Percentiles rank a stretch among this genome's conserved stretches.
Evolutionary conservation across 2,329 filamentous ascomycete species (phyloP).

Genomic region (Raffaelea arxii): DNA sequence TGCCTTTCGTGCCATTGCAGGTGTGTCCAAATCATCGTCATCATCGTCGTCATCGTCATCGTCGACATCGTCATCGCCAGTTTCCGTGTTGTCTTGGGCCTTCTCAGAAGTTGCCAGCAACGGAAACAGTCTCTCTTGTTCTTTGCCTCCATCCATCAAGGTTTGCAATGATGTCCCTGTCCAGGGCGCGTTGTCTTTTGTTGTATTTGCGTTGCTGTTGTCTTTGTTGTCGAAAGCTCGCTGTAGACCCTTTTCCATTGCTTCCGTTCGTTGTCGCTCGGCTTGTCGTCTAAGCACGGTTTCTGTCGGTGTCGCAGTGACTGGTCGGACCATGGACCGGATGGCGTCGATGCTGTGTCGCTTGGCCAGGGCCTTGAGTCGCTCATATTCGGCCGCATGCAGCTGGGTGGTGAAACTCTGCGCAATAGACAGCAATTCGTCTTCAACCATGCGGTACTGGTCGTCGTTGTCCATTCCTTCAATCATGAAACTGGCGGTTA

Average conservation of each 20-base stretch:
- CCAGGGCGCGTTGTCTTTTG: constrained; percentile 17
- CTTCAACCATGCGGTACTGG: constrained; percentile 72
- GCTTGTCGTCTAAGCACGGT: constrained; percentile 17
- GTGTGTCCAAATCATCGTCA: constrained; percentile 5
- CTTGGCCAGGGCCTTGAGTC: constrained; percentile 49
- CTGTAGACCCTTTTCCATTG: constrained; percentile 23
- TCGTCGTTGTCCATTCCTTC: constrained; percentile 60
- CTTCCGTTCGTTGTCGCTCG: constrained; percentile 25
- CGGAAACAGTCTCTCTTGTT: constrained; percentile 17
- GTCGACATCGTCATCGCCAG: not conserved
- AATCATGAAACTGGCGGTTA: constrained; percentile 50
- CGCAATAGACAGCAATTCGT: constrained; percentile 62
- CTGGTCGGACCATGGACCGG: constrained; percentile 39
- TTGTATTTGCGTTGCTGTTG: constrained; percentile 13
- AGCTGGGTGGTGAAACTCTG: constrained; percentile 64
- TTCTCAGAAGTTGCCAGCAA: not conserved
- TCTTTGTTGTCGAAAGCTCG: constrained; percentile 18
- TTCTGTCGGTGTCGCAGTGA: constrained; percentile 30
- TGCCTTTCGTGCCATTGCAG: not conserved
- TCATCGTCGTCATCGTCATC: constrained; percentile 2
- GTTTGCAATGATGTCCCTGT: constrained; percentile 28
- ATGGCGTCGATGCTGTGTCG: constrained; percentile 44
- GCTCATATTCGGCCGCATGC: constrained; percentile 67
- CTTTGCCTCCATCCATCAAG: constrained; percentile 28
- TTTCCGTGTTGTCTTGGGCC: not conserved